These are phyloP conservation scores for Aspergillus ochraceoroseus DNA, from an alignment of 2,329 filamentous ascomycete species.

Conservation along the genomic window DNA sequence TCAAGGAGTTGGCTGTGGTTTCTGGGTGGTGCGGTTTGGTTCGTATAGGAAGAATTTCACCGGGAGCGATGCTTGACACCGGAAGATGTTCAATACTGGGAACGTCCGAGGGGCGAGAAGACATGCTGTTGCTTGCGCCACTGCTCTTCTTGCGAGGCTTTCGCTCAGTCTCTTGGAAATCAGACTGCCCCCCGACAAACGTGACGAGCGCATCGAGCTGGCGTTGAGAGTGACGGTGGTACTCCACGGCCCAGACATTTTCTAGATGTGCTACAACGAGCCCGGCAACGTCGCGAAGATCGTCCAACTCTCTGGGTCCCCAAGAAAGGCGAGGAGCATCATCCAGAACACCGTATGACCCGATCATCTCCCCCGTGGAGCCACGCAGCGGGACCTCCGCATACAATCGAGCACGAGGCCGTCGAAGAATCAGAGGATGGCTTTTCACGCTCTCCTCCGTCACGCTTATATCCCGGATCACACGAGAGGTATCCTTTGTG, in stretches of 20 bases:
- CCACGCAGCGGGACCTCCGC: conserved; percentile 58
- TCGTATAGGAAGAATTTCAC: too few relatives aligned
- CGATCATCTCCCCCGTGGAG: conserved; percentile 52
- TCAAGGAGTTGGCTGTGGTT: too few relatives aligned
- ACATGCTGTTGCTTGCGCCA: not conserved
- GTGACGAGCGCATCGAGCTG: conserved; percentile 51
- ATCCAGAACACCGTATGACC: conserved; percentile 56
- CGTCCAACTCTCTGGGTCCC: conserved; percentile 12
- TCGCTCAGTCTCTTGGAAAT: not conserved
- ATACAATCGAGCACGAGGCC: conserved; percentile 46
- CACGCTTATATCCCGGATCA: conserved; percentile 39
- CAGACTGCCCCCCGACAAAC: conserved; percentile 43
- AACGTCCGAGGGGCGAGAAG: conserved; percentile 7
- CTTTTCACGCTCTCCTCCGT: conserved; percentile 35
- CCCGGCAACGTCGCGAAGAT: conserved; percentile 12
- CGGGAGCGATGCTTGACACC: not conserved
- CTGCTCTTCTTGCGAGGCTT: not conserved
- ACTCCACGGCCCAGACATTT: conserved; percentile 48
- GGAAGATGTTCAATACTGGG: conserved; percentile 6
- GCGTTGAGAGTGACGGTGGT: conserved; percentile 51
- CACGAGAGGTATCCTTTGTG: conserved; percentile 10
- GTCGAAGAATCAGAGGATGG: conserved; percentile 31
- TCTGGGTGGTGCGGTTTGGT: too few relatives aligned
- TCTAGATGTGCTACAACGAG: conserved; percentile 56
- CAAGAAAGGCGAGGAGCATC: conserved; percentile 49